A percentile compares a stretch with the other conserved stretches of the same genome.
These are phyloP conservation scores for Gossypium rotundifolium DNA, from an alignment of 345 rosid genomes.

Conservation along the genomic window DNA sequence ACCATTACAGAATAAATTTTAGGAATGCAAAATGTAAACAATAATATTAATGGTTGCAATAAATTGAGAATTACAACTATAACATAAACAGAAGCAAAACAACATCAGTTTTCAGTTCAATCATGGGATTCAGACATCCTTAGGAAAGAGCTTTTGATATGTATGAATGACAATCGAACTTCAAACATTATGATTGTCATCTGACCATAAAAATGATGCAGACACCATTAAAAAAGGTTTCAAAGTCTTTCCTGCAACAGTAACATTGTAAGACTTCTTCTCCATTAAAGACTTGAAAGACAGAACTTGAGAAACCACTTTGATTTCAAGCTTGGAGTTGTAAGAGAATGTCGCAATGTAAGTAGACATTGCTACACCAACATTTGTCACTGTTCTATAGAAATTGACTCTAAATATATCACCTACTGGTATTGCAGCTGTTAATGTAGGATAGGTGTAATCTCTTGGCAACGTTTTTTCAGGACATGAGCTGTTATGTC, in stretches of 20 bases:
- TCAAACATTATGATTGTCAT: constrained; percentile 9
- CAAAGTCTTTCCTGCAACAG: constrained; percentile 2
- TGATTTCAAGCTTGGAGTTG: background rate
- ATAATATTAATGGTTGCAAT: background rate
- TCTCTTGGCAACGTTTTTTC: too few species aligned
- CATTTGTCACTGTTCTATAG: too few species aligned
- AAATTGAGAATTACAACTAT: background rate
- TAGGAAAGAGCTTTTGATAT: background rate
- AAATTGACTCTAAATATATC: too few species aligned
- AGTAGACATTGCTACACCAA: background rate
- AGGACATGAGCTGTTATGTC: too few species aligned
- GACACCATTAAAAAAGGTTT: background rate
- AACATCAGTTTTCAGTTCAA: background rate
- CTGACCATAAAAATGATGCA: background rate
- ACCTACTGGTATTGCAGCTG: too few species aligned
- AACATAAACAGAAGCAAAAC: too few species aligned
- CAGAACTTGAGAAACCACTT: background rate
- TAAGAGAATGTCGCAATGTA: background rate
- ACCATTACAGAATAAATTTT: too few species aligned
- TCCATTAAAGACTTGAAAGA: background rate
- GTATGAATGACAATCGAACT: background rate
- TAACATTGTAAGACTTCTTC: constrained; percentile 14
- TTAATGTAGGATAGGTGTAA: too few species aligned
- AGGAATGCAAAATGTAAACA: background rate
- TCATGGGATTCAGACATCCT: background rate